Percentiles rank a stretch among this genome's conserved stretches.
phyloP scores from a whole-genome alignment of 768 basidiomycete genomes.

The Lentinula raphanica region DNA sequence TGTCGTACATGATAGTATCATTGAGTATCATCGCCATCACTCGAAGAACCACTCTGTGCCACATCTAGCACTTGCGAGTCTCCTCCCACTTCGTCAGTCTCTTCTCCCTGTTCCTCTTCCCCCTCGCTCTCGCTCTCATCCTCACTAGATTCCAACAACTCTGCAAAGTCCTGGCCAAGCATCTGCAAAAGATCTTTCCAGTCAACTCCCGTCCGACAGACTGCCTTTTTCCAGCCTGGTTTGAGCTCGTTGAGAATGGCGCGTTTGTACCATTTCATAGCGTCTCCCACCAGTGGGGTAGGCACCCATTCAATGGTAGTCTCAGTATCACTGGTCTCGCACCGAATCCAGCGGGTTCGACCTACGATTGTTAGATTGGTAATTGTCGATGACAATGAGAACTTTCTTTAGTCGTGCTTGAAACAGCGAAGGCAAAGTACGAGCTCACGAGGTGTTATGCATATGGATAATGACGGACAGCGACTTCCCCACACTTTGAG shows the following conservation, averaged over 20 bases:
- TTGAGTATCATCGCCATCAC: background rate
- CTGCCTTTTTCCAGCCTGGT: background rate
- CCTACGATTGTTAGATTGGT: no score
- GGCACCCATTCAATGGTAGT: background rate
- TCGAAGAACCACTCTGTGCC: background rate
- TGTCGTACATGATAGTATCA: no score
- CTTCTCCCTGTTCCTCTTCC: conserved; percentile 23
- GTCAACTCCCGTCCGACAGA: background rate
- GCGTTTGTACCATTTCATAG: background rate
- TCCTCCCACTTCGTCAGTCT: background rate
- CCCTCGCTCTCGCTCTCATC: background rate
- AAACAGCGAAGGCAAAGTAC: no score
- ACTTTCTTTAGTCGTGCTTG: no score
- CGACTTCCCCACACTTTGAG: background rate
- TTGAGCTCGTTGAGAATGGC: background rate
- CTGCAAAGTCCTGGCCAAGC: background rate
- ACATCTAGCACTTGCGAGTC: background rate
- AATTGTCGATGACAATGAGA: no score
- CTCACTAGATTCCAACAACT: background rate
- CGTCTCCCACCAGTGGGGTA: background rate
- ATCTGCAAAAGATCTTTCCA: background rate
- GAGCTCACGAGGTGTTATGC: background rate
- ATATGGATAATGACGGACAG: background rate
- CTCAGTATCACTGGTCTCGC: background rate
- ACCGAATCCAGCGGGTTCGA: background rate